Conservation (phyloP, 768 basidiomycete genomes). For the Leccinum imitatum region DNA sequence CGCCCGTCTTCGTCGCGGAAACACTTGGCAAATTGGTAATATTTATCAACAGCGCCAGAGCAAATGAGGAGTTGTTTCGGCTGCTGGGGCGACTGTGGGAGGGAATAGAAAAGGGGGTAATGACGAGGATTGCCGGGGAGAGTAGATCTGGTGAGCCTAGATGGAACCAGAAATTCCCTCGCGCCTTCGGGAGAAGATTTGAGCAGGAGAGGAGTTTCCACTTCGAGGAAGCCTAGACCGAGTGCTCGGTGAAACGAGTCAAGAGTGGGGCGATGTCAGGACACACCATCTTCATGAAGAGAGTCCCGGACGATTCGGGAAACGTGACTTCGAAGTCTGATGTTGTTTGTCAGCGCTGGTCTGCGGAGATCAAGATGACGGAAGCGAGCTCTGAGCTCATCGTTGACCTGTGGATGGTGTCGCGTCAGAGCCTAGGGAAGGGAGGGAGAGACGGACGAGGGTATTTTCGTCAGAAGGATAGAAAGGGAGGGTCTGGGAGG, state of each 20-base stretch:
- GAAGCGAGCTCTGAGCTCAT: conserved; percentile 81
- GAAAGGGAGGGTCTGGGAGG: conserved; percentile 73
- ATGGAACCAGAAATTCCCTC: conserved; percentile 89
- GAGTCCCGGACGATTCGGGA: conserved; percentile 72
- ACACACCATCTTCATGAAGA: conserved; percentile 71
- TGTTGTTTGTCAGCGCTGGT: conserved; percentile 66
- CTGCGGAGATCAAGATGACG: conserved; percentile 90
- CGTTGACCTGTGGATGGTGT: conserved; percentile 59
- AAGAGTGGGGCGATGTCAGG: conserved; percentile 7
- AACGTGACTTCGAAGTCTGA: conserved; percentile 81
- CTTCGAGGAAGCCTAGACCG: conserved; percentile 78
- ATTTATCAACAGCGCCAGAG: conserved; percentile 85
- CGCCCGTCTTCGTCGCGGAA: conserved; percentile 96
- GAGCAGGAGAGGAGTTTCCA: conserved; percentile 90
- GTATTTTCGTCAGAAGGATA: conserved; percentile 74
- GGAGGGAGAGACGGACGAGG: conserved; percentile 51
- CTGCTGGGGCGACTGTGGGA: conserved; percentile 94
- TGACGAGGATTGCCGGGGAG: conserved; percentile 21
- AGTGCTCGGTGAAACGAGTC: conserved; percentile 7
- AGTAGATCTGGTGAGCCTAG: conserved; percentile 47
- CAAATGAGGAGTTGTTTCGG: conserved; percentile 92
- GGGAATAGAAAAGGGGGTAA: conserved; percentile 70
- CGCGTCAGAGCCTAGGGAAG: neutral
- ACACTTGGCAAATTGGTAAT: conserved; percentile 92
- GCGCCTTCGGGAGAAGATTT: conserved; percentile 94